Percentiles rank a stretch among this genome's conserved stretches.
Conservation (phyloP, 2,329 filamentous ascomycete species). For the Graphilbum ipis-grandicollis region DNA sequence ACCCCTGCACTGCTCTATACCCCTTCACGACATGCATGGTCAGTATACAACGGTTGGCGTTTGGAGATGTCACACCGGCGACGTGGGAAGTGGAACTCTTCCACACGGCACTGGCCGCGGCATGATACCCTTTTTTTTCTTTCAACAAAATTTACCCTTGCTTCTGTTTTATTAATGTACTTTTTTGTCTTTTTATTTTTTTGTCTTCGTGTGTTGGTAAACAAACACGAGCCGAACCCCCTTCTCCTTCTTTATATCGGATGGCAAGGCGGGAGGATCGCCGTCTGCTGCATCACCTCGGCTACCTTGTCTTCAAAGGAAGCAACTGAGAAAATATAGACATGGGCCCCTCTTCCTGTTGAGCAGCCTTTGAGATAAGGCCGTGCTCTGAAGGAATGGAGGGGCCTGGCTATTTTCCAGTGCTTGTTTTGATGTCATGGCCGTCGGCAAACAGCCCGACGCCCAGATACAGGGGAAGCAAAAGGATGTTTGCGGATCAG, state of each 20-base stretch:
- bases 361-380: background rate
- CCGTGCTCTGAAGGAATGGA: background rate
- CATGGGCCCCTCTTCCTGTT: background rate
- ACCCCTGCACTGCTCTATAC: no score
- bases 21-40: no score
- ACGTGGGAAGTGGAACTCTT: no score
- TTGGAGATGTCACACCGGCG: background rate
- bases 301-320: background rate
- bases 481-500: background rate
- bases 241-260: background rate
- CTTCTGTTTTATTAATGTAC: background rate
- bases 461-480: background rate
- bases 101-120: no score
- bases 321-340: background rate
- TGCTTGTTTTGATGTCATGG: background rate
- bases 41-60: background rate
- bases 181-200: no score
- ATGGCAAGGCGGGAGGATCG: background rate
- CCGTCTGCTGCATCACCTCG: background rate
- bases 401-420: background rate
- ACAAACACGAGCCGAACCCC: background rate
- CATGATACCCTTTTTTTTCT: no score
- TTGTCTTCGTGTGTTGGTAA: conserved; percentile 1
- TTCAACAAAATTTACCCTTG: no score
- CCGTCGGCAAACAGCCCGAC: background rate